phyloP scores from a whole-genome alignment of 257 asterid genomes.

The Penstemon eatonii region DNA sequence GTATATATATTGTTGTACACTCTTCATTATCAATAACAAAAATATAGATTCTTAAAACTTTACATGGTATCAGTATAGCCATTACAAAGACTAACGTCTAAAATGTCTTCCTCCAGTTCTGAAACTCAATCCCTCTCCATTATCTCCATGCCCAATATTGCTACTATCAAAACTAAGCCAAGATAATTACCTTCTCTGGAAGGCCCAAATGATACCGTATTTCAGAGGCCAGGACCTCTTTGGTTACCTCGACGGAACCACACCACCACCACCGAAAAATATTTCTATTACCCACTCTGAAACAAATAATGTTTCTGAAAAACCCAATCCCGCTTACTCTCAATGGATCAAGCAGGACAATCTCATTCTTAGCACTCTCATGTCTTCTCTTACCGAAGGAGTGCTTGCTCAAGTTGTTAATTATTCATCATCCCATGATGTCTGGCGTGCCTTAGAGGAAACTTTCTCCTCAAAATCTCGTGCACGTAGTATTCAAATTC shows the following conservation, averaged over 20 bases:
- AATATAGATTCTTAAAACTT: too few species aligned
- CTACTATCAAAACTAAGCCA: not conserved
- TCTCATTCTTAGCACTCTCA: slow-evolving; percentile 4
- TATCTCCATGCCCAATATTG: not conserved
- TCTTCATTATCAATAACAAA: too few species aligned
- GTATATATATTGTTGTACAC: too few species aligned
- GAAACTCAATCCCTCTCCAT: not conserved
- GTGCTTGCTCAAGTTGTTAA: not conserved
- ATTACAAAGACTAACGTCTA: too few species aligned
- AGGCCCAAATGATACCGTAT: too few species aligned
- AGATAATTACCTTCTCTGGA: not conserved
- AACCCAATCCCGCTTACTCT: not conserved
- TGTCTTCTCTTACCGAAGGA: not conserved
- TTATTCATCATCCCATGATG: not conserved
- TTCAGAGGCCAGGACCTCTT: too few species aligned
- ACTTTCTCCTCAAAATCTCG: not conserved
- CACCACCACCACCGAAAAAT: too few species aligned
- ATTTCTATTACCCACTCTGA: too few species aligned
- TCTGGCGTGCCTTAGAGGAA: not conserved
- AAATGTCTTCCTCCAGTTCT: too few species aligned
- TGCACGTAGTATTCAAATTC: not conserved
- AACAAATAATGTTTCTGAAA: not conserved
- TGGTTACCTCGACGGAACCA: too few species aligned
- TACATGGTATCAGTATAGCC: too few species aligned
- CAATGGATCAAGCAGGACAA: not conserved